phyloP scores from a whole-genome alignment of 1,284 basidiomycete species.

The Malassezia cuniculi region DNA sequence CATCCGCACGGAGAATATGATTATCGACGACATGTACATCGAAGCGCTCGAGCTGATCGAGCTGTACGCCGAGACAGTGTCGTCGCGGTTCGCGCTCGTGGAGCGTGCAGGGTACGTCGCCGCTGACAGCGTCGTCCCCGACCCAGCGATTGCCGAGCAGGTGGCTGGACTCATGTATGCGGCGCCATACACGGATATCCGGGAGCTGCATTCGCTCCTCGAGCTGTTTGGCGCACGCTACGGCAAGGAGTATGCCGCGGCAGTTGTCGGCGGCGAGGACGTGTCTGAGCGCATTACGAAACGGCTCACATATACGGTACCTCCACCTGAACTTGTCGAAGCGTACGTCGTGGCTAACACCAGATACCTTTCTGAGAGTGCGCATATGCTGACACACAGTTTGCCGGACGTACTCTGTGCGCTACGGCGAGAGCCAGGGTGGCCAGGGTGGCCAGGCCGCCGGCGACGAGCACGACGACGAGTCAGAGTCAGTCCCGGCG shows the following conservation, averaged over 20 bases:
- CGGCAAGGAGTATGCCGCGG: conserved; percentile 66
- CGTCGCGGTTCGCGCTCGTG: conserved; percentile 78
- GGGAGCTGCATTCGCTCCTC: conserved; percentile 76
- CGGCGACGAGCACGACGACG: conserved; percentile 3
- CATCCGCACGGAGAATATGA: conserved; percentile 68
- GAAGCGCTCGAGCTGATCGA: conserved; percentile 67
- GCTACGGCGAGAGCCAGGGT: conserved; percentile 16
- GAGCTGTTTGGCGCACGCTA: conserved; percentile 90
- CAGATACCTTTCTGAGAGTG: conserved; percentile 9
- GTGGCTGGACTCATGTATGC: conserved; percentile 71
- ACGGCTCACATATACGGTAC: conserved; percentile 61
- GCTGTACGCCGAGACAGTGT: conserved; percentile 80
- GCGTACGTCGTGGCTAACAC: conserved; percentile 31
- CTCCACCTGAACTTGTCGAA: conserved; percentile 63
- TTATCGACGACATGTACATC: conserved; percentile 62
- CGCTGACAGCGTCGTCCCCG: conserved; percentile 63
- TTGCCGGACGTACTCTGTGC: conserved; percentile 33
- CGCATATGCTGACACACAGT: conserved; percentile 8
- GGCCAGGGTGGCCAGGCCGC: background rate
- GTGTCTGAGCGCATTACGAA: conserved; percentile 64
- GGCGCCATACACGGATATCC: conserved; percentile 59
- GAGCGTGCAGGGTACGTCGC: conserved; percentile 59
- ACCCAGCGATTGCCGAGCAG: conserved; percentile 63
- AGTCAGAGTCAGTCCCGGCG: background rate
- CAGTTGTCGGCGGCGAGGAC: conserved; percentile 68